phyloP scores from a whole-genome alignment of 2,329 filamentous ascomycete species.

The Ceratocystis destructans region DNA sequence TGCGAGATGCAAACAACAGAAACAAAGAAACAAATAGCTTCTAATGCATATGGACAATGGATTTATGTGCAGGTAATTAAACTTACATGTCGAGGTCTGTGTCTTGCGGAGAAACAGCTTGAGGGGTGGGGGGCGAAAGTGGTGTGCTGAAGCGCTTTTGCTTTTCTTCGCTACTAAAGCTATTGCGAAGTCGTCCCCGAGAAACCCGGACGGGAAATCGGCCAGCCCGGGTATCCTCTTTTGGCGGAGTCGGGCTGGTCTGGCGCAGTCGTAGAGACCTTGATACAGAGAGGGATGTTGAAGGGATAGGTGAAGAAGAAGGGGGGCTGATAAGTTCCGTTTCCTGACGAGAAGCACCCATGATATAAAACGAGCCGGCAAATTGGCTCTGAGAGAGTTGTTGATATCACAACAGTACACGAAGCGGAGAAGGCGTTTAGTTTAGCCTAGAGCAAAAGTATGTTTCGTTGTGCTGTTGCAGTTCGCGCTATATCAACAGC shows the following conservation, averaged over 20 bases:
- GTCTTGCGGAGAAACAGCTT: neutral
- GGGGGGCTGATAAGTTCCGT: constrained; percentile 5
- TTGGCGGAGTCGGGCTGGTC: neutral
- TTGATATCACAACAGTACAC: neutral
- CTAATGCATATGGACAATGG: neutral
- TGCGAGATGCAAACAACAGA: neutral
- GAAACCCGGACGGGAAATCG: constrained; percentile 17
- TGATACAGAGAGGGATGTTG: neutral
- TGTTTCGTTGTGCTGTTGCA: neutral
- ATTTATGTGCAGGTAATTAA: neutral
- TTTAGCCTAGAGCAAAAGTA: too few relatives aligned
- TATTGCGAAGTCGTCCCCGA: constrained; percentile 10
- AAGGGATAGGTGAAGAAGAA: constrained; percentile 4
- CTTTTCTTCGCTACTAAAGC: neutral
- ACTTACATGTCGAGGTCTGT: constrained; percentile 17
- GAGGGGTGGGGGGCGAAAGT: neutral
- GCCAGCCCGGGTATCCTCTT: constrained; percentile 14
- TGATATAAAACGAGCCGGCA: neutral
- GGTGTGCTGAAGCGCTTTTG: constrained; percentile 13
- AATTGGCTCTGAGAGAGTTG: neutral
- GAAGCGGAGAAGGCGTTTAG: neutral
- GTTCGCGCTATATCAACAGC: neutral
- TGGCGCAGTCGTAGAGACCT: neutral
- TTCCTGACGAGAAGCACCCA: constrained; percentile 7
- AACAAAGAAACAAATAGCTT: neutral